phyloP scores from a whole-genome alignment of 176 grass and related monocot species.

The Poa annua region DNA sequence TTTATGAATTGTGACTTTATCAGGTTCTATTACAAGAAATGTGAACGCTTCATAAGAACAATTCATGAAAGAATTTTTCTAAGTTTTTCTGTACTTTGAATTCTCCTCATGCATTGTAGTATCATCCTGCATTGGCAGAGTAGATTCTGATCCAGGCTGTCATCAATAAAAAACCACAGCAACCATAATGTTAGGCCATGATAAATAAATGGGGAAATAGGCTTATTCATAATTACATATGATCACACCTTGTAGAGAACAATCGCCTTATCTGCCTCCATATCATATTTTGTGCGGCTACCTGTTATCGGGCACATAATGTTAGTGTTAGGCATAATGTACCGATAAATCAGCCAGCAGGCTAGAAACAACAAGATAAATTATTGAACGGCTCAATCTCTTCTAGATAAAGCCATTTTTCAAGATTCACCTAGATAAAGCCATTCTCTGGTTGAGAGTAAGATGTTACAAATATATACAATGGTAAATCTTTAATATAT shows the following conservation, averaged over 20 bases:
- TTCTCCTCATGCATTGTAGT: constrained; percentile 68
- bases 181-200: constrained; percentile 1
- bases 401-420: not conserved
- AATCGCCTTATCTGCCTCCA: constrained; percentile 77
- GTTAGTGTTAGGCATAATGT: constrained; percentile 36
- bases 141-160: constrained; percentile 72
- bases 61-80: not conserved
- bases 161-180: constrained; percentile 50
- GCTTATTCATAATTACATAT: constrained; percentile 1
- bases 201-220: constrained; percentile 21
- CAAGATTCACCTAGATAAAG: not conserved
- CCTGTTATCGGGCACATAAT: constrained; percentile 52
- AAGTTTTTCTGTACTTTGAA: constrained; percentile 74
- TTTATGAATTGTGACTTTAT: constrained; percentile 7
- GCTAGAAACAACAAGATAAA: constrained; percentile 3
- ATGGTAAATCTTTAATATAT: not conserved
- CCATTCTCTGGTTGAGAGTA: not conserved
- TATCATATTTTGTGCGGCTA: constrained; percentile 47
- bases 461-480: not conserved
- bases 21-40: not conserved
- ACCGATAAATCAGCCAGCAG: constrained; percentile 32
- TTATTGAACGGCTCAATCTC: not conserved
- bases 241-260: constrained; percentile 89
- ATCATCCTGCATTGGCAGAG: constrained; percentile 55
- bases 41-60: constrained; percentile 6